Evolutionary conservation across 1,284 basidiomycete genomes (phyloP).

Genomic region (Apiotrichum gracile): DNA sequence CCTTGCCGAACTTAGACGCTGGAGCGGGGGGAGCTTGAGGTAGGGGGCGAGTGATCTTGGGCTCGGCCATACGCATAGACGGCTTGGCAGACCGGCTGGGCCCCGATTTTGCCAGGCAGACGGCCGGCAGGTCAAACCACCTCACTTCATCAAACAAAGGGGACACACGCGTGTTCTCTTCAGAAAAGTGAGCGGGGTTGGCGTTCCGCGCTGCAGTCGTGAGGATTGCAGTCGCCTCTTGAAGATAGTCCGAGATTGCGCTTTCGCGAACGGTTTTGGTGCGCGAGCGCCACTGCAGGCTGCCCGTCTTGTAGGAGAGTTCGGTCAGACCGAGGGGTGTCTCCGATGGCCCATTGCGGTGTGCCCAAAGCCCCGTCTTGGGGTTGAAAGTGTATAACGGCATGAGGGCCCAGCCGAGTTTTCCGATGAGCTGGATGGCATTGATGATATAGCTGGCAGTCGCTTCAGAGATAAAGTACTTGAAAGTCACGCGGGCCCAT

Average conservation of each 20-base stretch:
- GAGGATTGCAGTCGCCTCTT: neutral
- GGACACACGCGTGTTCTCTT: neutral
- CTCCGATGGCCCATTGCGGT: neutral
- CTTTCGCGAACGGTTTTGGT: neutral
- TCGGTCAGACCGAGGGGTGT: neutral
- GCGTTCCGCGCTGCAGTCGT: neutral
- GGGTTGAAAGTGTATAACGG: slow-evolving; percentile 6
- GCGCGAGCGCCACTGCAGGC: neutral
- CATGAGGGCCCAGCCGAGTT: slow-evolving; percentile 2
- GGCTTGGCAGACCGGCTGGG: no score
- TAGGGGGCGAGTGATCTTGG: no score
- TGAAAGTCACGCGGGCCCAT: slow-evolving; percentile 6
- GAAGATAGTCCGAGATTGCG: neutral
- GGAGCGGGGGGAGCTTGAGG: no score
- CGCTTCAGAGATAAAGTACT: slow-evolving; percentile 2
- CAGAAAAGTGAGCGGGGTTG: neutral
- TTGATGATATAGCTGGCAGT: slow-evolving; percentile 5
- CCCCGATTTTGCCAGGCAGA: no score
- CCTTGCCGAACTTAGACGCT: no score
- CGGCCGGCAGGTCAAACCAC: neutral
- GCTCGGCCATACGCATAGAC: no score
- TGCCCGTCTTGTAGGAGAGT: neutral
- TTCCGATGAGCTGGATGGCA: slow-evolving; percentile 1
- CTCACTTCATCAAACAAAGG: neutral
- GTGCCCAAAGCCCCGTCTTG: neutral